Evolutionary conservation across 1,139 yeast genomes (phyloP).

Genomic region (Lizanozyma gosingica): DNA sequence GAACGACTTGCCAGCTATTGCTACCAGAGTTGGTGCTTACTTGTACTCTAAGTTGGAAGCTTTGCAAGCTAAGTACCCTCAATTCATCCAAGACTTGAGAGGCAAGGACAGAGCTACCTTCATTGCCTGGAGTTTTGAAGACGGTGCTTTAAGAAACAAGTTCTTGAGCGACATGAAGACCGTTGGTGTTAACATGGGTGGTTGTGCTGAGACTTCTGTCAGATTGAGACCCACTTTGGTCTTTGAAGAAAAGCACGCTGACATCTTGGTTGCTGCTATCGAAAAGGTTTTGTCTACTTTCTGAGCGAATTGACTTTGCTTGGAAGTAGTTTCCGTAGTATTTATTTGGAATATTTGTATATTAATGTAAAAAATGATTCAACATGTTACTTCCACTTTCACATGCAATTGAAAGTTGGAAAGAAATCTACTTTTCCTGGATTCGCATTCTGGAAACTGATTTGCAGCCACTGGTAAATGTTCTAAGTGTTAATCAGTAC

Average conservation of each 20-base stretch:
- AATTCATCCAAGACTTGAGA: constrained; percentile 43
- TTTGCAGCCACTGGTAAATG: not conserved
- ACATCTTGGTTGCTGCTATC: constrained; percentile 42
- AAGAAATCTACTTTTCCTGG: too few relatives aligned
- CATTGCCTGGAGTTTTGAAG: constrained; percentile 63
- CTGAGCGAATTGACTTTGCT: not conserved
- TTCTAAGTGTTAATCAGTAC: not conserved
- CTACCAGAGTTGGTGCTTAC: constrained; percentile 53
- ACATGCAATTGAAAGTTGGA: too few relatives aligned
- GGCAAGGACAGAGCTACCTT: constrained; percentile 64
- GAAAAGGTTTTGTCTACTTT: constrained; percentile 18
- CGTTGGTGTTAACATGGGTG: constrained; percentile 63
- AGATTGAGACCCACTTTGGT: constrained; percentile 66
- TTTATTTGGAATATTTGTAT: too few relatives aligned
- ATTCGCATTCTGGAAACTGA: too few relatives aligned
- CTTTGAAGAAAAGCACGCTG: constrained; percentile 61
- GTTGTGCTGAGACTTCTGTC: constrained; percentile 57
- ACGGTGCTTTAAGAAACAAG: constrained; percentile 39
- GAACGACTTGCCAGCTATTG: constrained; percentile 41
- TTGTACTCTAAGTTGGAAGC: constrained; percentile 38
- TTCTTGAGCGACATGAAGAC: constrained; percentile 41
- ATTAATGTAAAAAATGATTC: too few relatives aligned
- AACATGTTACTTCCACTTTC: too few relatives aligned
- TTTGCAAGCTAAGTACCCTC: constrained; percentile 36
- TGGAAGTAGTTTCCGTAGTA: too few relatives aligned